Evolutionary conservation across 177 flowering plant species (phyloP), one percentile per base, ranked within the genome.

Genomic region (Vitis hybrid): DNA sequence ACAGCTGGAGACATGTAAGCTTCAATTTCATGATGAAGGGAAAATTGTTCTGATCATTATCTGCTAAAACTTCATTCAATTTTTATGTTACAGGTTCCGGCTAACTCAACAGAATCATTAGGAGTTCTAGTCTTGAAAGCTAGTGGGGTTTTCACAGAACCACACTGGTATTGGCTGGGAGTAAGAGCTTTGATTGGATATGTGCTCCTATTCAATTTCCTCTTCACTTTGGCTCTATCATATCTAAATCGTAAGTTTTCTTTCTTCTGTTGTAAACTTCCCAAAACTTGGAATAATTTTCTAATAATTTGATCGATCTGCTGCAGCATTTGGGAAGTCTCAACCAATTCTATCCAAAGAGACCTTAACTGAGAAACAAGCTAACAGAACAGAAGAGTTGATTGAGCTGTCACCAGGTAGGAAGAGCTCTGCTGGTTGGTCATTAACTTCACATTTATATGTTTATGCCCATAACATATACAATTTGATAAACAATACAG

Each of bases 111-210:
- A 5, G 81, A 82, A 54, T 5, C 87, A 64, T 56, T 90, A 19
- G 95, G 95, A 62, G 77, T 80, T 32, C 14, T 5, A 55, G 68
- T 83, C 5, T 48, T 90, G 76, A 76, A 84, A 70, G 71, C 87
- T 13, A 85, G 87, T 48, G 92, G 90, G 14, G 8, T 84, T 56
- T 88, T 84, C 50, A 52, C 90, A 7, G 72, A 79, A 32, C 74
- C 84, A 52, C 14, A 73, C 17, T 90, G 94, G 94, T 86, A 84
- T 70, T 90, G 95, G 91, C 79, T 89, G 52, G 92, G 90, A 56
- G 68, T 81, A 6, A 88, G 76, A 14, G 89, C 90, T 40, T 54
- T 69, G 56, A 8, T 83, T 59, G 92, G 88, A 56, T 88, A 60
- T 59, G 30, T 76, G 10, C 60, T 88, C 7, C 67, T 89, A 13